Evolutionary conservation across 2,329 filamentous ascomycete species (phyloP).

Genomic region (Nigrograna mackinnonii): DNA sequence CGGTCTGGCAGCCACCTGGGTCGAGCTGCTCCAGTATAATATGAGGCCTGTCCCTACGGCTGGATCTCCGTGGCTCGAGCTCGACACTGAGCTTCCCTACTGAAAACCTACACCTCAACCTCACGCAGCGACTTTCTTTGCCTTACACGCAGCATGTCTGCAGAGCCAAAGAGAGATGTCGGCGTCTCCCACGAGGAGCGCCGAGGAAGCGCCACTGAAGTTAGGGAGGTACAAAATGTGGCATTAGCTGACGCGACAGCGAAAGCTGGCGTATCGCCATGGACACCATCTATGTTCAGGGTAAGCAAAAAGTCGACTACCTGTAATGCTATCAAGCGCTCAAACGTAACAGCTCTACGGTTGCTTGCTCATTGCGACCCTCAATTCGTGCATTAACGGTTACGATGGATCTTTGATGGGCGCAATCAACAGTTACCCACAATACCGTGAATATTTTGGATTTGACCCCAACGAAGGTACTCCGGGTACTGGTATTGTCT

Average conservation of each 20-base stretch:
- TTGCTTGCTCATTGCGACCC: conserved; percentile 46
- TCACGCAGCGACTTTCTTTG: conserved; percentile 1
- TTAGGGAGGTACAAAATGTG: conserved; percentile 44
- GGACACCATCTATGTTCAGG: conserved; percentile 50
- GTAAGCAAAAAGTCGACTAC: conserved; percentile 20
- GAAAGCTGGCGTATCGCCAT: conserved; percentile 47
- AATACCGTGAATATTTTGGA: conserved; percentile 50
- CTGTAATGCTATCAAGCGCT: conserved; percentile 3
- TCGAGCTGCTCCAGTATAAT: conserved; percentile 17
- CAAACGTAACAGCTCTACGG: conserved; percentile 40
- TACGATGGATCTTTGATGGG: conserved; percentile 56
- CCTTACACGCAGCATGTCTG: conserved; percentile 10
- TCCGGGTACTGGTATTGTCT: conserved; percentile 51
- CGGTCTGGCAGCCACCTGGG: conserved; percentile 8
- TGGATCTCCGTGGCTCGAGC: conserved; percentile 14
- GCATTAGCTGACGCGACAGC: conserved; percentile 50
- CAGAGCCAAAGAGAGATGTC: conserved; percentile 5
- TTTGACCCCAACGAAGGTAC: conserved; percentile 44
- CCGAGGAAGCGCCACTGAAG: conserved; percentile 21
- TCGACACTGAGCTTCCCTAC: conserved; percentile 10
- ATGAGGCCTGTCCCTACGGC: conserved; percentile 10
- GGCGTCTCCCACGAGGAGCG: conserved; percentile 18
- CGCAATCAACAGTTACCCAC: conserved; percentile 50
- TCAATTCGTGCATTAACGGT: conserved; percentile 52
- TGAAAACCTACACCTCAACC: conserved; percentile 1